These are phyloP conservation scores for Solanum corneliomulleri DNA, from an alignment of 257 asterid genomes.

Conservation along the genomic window DNA sequence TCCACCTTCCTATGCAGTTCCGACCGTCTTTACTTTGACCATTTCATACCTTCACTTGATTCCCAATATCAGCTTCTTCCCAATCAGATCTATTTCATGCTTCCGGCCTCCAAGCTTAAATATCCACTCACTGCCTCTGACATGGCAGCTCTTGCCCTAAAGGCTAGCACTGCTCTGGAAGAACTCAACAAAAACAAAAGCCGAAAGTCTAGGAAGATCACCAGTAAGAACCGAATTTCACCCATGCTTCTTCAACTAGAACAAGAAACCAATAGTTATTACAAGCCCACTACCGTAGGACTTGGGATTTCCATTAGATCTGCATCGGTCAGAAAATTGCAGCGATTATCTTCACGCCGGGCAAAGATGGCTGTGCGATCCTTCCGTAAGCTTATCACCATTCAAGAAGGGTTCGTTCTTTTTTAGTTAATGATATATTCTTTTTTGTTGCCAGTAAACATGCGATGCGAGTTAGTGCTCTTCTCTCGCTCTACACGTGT, in stretches of 20 bases:
- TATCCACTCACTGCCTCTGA: slow-evolving; percentile 51
- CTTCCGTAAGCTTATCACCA: slow-evolving; percentile 40
- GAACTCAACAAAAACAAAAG: slow-evolving; percentile 5
- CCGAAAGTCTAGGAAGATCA: background rate
- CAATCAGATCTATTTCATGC: slow-evolving; percentile 48
- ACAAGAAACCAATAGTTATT: background rate
- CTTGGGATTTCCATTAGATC: slow-evolving; percentile 34
- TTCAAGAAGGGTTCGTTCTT: slow-evolving; percentile 52
- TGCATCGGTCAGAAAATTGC: slow-evolving; percentile 33
- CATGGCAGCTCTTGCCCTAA: slow-evolving; percentile 72
- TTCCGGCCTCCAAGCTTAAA: slow-evolving; percentile 33
- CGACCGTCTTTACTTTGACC: slow-evolving; percentile 45
- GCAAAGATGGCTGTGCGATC: slow-evolving; percentile 58
- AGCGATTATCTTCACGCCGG: slow-evolving; percentile 39
- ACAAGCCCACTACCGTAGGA: background rate
- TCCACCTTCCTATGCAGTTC: slow-evolving; percentile 44
- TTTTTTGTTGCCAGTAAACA: background rate
- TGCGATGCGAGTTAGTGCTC: background rate
- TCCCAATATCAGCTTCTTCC: slow-evolving; percentile 26
- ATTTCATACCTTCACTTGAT: slow-evolving; percentile 37
- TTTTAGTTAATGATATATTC: background rate
- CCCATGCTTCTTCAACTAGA: slow-evolving; percentile 13
- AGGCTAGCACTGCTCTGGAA: slow-evolving; percentile 56
- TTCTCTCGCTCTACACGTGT: background rate
- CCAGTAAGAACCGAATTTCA: slow-evolving; percentile 23